Evolutionary conservation across 2,329 filamentous ascomycete species (phyloP).

Genomic region (Colletotrichum sp.): DNA sequence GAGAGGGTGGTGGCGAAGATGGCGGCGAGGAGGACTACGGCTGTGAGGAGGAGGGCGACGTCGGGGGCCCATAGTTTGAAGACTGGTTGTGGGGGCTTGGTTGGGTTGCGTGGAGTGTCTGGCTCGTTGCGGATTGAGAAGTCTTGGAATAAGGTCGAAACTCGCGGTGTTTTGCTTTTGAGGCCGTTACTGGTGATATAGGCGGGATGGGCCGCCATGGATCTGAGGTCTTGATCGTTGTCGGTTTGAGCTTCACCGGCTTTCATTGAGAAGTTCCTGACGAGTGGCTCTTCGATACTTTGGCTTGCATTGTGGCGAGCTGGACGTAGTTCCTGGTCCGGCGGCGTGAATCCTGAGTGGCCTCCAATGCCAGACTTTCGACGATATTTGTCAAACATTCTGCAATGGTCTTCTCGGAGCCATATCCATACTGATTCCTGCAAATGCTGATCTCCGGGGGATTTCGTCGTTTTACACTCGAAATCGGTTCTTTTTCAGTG

Average conservation of each 20-base stretch:
- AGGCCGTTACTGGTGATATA: not conserved
- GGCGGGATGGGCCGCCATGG: accelerated
- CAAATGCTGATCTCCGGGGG: not conserved
- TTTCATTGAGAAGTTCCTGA: not conserved
- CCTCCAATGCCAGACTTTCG: not conserved
- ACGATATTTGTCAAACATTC: not conserved
- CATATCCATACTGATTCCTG: accelerated
- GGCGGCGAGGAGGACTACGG: not conserved
- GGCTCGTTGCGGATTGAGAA: not conserved
- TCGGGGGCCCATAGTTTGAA: not conserved
- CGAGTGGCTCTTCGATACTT: not conserved
- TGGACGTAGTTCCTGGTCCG: accelerated
- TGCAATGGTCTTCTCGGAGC: not conserved
- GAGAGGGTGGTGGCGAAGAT: slow-evolving; percentile 15
- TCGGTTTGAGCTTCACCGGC: not conserved
- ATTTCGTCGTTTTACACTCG: accelerated
- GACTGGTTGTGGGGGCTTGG: not conserved
- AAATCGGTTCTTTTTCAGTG: accelerated
- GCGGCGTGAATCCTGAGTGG: accelerated
- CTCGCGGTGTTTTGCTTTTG: not conserved
- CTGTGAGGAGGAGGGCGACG: not conserved
- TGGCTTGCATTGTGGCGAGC: not conserved
- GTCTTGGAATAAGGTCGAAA: not conserved
- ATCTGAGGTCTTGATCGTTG: accelerated
- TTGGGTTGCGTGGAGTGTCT: no score